Base-by-base conservation (phyloP, 805 yeast genomes). In the Wilhelminamyces savonicus region DNA sequence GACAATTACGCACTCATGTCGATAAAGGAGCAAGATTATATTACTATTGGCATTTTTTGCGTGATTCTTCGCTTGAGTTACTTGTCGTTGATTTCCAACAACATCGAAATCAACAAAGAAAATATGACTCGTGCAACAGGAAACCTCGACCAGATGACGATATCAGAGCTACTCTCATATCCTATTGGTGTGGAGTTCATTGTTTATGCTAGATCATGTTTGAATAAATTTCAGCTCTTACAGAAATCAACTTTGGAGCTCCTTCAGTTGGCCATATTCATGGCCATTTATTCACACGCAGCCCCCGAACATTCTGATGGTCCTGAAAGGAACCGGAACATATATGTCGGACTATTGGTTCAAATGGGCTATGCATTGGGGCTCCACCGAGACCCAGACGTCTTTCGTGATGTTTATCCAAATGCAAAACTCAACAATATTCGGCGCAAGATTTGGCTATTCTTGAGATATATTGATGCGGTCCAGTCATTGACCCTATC, bases 281-380 rank as follows among this genome's bases (percentile, higher is more conserved):
- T 34, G 24, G 25, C 39, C 6, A 26, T 37, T 13, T 43, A 43
- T 31, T 29, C 35, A 34, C 32, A 31, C 15, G 8, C 37, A 6
- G 42, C 46, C 2, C 46, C 48, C 5, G 48, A 43, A 12, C 36
- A 41, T 15, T 28, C 40, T 5, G 48, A 43, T 9, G 48, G 48
- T 6, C 46, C 46, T 6, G 36, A 32, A 8, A 28, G 43, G 6
- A 41, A 41, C 28, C 30, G 33, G 25, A 46, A 35, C 27, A 34
- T 39, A 18, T 37, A 36, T 26, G 32, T 34, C 16, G 44, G 46
- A 3, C 31, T 37, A 9, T 17, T 43, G 20, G 30, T 39, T 11
- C 46, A 39, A 26, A 41, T 40, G 37, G 46, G 39, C 2, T 31
- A 34, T 24, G 23, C 32, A 15, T 26, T 37, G 11, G 46, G 44